Evolutionary conservation across 768 basidiomycete species (phyloP), one percentile per base, ranked within the genome.

Genomic region (Hygrocybe coccinea): DNA sequence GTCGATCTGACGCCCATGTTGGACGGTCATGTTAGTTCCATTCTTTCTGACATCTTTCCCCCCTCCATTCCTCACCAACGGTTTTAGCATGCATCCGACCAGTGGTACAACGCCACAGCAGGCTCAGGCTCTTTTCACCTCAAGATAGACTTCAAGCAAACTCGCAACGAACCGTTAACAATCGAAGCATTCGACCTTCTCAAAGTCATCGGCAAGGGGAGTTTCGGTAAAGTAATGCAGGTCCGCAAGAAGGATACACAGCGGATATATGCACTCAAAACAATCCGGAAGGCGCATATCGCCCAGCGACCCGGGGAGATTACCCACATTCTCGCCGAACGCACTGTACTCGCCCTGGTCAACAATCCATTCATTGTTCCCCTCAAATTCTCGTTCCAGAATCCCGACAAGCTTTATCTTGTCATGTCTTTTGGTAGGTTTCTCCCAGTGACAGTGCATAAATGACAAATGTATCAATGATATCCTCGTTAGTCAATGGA

Each of bases 291-390:
- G 71, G 95, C 95, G 3, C 92, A 97, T 66, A 98, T 98, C 61
- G 97, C 95, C 4, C 90, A 91, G 34, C 83, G 95, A 1, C 91
- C 90, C 0, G 95, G 95, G 38, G 97, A 98, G 74, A 97, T 99
- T 63, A 97, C 93, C 2, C 97, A 98, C 68, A 98, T 97, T 58
- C 79, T 98, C 37, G 95, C 95, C 3, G 95, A 99, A 75, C 81
- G 97, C 60, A 98, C 95, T 0, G 95, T 99, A 22, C 79, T 98
- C 46, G 95, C 95, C 0, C 80, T 97, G 53, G 97, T 99, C 57
- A 97, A 97, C 74, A 97, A 94, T 65, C 95, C 95, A 0, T 99
- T 99, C 76, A 97, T 99, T 70, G 97, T 97, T 0, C 97, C 95
- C 17, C 85, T 99, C 70, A 98, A 99, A 68, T 97, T 99, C 72